Percentiles rank a stretch among this genome's conserved stretches.
Evolutionary conservation across 768 basidiomycete genomes (phyloP).

Genomic region (button mushroom (Agaricus bisporus)): DNA sequence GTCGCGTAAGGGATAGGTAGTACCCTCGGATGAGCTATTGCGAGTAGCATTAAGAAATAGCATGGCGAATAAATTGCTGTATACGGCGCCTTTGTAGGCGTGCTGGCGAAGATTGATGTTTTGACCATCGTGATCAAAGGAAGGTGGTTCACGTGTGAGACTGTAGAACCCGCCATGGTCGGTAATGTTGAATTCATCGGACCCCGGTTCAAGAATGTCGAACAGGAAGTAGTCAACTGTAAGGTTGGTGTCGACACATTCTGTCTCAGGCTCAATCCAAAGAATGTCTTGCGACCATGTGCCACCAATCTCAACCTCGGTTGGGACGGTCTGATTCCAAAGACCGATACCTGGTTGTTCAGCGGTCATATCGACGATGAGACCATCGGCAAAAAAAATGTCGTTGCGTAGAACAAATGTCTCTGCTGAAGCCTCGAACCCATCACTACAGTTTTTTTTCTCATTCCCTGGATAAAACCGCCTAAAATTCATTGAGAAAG

Average conservation of each 20-base stretch:
- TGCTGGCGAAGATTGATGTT: not conserved
- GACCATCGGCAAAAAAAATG: constrained; percentile 15
- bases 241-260: constrained; percentile 18
- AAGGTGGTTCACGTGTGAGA: constrained; percentile 10
- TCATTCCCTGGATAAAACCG: constrained; percentile 10
- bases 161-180: constrained; percentile 15
- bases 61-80: not conserved
- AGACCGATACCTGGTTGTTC: constrained; percentile 10
- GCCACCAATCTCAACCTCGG: constrained; percentile 1
- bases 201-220: not conserved
- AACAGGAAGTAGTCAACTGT: constrained; percentile 14
- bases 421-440: not conserved
- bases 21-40: not conserved
- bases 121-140: not conserved
- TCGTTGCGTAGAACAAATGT: constrained; percentile 14
- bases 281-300: constrained; percentile 18
- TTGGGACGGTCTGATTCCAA: constrained; percentile 1
- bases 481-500: constrained; percentile 19
- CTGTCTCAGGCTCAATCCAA: constrained; percentile 18
- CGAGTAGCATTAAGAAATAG: not conserved
- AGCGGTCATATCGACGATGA: constrained; percentile 14
- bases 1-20: not conserved
- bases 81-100: not conserved
- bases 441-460: not conserved
- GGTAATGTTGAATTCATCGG: constrained; percentile 11